Base-by-base conservation (phyloP, 2,329 filamentous ascomycete genomes). In the Samsoniella hepiali region DNA sequence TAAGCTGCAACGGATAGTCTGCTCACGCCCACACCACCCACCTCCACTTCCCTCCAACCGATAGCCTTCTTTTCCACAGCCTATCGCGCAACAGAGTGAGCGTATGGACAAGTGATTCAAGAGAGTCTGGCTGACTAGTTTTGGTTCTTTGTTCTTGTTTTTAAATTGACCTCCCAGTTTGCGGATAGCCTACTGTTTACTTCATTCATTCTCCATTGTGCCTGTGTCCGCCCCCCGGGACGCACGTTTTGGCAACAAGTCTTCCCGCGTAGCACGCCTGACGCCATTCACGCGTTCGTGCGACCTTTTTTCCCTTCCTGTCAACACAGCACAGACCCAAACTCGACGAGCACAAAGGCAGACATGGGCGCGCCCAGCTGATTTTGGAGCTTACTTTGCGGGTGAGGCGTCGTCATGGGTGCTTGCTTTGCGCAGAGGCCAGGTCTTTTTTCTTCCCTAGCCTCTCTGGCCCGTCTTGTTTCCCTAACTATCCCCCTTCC, bases 371-470 rank as follows among this genome's bases (percentile, higher is more conserved):
- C 22, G 22, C 22, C 22, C 34, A 15, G 27, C 54, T 44, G 15
- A 56, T 42, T 56, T 27, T 36, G 22, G 22, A 58, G 55, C 42
- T 47, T 47, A 42, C 17, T 59, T 40, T 59, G 57, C 44, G 40
- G 44, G 1, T 38, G 57, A 38, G 57, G 42, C 55, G 55, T 58
- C 32, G n/a, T n/a, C 22, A 8, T 13, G 34, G 45, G 44, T 50
- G 45, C 55, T 50, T 59, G 44, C 29, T 22, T 22, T 22, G 22
- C 22, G 22, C 22, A 22, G 22, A 22, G 22, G 55, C 55, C 55
- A 59, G 57, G 42, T n/a, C 45, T 31, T n/a, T 59, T 27, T 38
- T 22, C 22, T 22, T 22, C 22, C 22, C 22, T 22, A 22, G 22
- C 22, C 22, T 22, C 22, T 22, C 22, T 22, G 22, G 22, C 22